Evolutionary conservation across 1,284 basidiomycete genomes (phyloP), one percentile per base, ranked within the genome.

Genomic region (Marasmius fiardii): DNA sequence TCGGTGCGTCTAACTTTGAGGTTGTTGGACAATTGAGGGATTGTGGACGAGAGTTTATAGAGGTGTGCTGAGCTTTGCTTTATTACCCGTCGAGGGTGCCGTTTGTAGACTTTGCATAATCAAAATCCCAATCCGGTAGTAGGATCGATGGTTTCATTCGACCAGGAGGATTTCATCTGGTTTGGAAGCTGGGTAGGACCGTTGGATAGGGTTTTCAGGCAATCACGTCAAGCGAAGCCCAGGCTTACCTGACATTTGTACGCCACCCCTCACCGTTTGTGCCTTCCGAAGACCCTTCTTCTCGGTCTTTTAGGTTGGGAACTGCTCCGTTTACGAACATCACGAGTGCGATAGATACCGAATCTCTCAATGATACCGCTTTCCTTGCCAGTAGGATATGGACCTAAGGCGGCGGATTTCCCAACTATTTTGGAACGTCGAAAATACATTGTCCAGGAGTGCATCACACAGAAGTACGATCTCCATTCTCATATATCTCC

Each of bases 11-110:
- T 68, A 67, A 78, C 73, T 67, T 78, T 76, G 75, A 78, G 76
- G 76, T 74, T 78, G 77, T 79, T 78, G 65, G 78, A 77, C 74
- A 74, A 73, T 68, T 59, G 68, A 69, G 72, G 70, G 70, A 69
- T 68, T 68, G 68, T 71, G 71, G 68, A 68, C 47, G 65, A 68
- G 69, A 68, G 68, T 67, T 58, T 72, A 67, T 65, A 65, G 74
- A 74, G 69, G 62, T 66, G 67, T 64, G 66, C 61, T 66, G 55
- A 35, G 55, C 65, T 70, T 68, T 67, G 64, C 63, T 74, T 74
- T 77, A 74, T 73, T 71, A 71, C 71, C 68, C 65, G 62, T 62
- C 63, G 59, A 64, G 61, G 53, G 60, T 64, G 63, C 62, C 61
- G 60, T 61, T 64, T 23, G 39, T 21, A 18, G 14, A 53, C 62